Evolutionary conservation across 1,139 yeast genomes (phyloP), one percentile per base, ranked within the genome.

Genomic region (Geotrichum klebahnii): DNA sequence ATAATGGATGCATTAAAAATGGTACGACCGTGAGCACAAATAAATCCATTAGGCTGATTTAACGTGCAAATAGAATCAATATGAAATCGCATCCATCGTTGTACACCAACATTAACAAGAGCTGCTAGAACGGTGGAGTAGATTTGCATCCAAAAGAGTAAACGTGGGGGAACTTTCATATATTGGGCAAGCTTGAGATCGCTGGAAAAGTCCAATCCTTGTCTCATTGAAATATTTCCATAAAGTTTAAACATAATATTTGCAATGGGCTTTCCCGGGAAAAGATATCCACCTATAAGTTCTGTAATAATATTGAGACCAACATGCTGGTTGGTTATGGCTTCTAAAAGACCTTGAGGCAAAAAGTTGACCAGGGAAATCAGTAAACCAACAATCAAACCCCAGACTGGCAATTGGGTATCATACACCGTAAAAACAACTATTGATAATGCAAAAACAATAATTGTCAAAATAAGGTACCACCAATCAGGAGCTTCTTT

Each of bases 171-270:
- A 3, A 46, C 50, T 17, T 46, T 75, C 55, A 73, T 64, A 55
- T 77, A 77, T 55, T 76, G 79, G 5, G 72, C 80, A 63, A 72
- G 56, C 56, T 77, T 77, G 64, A 74, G 74, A 57, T 76, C 79
- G 8, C 69, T 61, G 29, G 73, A 68, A 61, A 71, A 76, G 52
- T 71, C 68, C 42, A 72, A 68, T 2, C 79, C 80, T 59, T 77
- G 80, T 3, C 69, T 68, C 59, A 73, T 74, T 40, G 75, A 74
- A 54, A 74, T 75, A 60, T 68, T 73, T n/a, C 80, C 80, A 54
- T 69, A 68, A 10, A 77, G 71, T 59, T 76, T 76, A 57, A 77
- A 67, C 54, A 73, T 70, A 65, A 73, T 74, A 59, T 75, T 66
- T 4, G 80, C 79, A 32, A 73, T 61, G 8, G 78, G 79, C 46